Base-by-base conservation (phyloP, 225 moss, liverwort and hornwort genomes). In the Pseudoscleropodium purum region DNA sequence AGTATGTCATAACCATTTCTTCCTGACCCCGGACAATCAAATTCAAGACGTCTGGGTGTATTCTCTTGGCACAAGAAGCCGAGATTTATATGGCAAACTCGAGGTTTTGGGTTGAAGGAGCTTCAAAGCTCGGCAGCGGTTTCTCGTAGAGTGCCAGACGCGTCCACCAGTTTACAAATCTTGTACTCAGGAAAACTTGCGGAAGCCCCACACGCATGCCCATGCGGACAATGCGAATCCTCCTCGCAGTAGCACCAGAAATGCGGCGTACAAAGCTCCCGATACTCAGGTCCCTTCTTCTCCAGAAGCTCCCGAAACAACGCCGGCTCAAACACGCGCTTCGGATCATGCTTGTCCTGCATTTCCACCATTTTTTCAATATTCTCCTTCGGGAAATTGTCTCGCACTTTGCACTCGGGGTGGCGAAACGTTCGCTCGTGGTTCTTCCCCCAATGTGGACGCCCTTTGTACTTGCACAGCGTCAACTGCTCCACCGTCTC, bases 391-490 rank as follows among this genome's bases (percentile, higher is more conserved):
- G 95, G 94, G 51, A 86, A 94, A 37, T 90, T 94, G 63, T 94
- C 95, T 6, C 90, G 51, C 85, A 96, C 91, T 75, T 92, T 93
- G 85, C 96, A 96, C n/a, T 85, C 8, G 2, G 91, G 93, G 89
- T 95, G 93, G 1, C 85, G 84, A 30, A 95, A 95, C 33, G 69
- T 31, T 1, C 96, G 92, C 68, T 95, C 95, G 52, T 84, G 87
- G 82, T 92, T 95, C 88, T 96, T 96, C 13, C 96, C 96, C 93
- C 92, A 96, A 37, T 96, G 96, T 56, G 96, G 91, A 6, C 96
- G 90, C 8, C 88, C 95, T 67, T 81, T 81, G 85, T 93, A 94
- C 91, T 96, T 95, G 85, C 96, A 96, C 56, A 96, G 72, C 57
- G 90, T 94, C 81, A 96, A 6, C 81, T 95, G 96, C 91, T 95